Percentiles rank a stretch among this genome's conserved stretches.
Conservation (phyloP, 1,139 yeast genomes). For the Suhomyces bribrorum region DNA sequence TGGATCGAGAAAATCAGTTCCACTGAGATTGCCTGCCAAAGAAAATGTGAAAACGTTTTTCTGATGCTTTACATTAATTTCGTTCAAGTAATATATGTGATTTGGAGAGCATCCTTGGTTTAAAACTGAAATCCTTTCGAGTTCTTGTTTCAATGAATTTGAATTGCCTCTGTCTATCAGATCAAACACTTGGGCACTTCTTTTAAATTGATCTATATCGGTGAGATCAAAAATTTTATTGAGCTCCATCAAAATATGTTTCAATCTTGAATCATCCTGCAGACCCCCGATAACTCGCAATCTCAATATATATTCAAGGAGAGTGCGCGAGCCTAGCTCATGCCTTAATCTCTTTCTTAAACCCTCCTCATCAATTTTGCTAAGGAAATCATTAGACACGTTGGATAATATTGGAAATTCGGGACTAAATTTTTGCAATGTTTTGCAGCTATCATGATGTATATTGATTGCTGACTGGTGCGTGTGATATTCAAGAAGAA, state of each 20-base stretch:
- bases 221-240: not conserved
- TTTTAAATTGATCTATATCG: not conserved
- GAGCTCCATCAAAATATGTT: not conserved
- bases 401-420: conserved; percentile 2
- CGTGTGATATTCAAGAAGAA: conserved; percentile 12
- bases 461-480: conserved; percentile 9
- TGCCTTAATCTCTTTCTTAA: conserved; percentile 6
- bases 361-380: conserved; percentile 8
- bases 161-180: conserved; percentile 4
- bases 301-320: conserved; percentile 3
- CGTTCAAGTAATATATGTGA: conserved; percentile 18
- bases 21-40: conserved; percentile 15
- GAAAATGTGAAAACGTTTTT: conserved; percentile 13
- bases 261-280: not conserved
- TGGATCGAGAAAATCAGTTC: conserved; percentile 17
- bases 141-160: conserved; percentile 4
- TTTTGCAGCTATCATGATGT: conserved; percentile 4
- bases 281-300: not conserved
- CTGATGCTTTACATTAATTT: conserved; percentile 17
- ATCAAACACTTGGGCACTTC: not conserved
- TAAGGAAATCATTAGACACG: conserved; percentile 6
- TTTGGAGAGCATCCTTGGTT: conserved; percentile 6
- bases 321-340: not conserved
- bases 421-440: conserved; percentile 4
- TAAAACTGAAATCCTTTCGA: conserved; percentile 3